Percentiles rank a stretch among this genome's conserved stretches.
These are phyloP conservation scores for Rutidosis leptorrhynchoides DNA, from an alignment of 129 eudicot genomes.

Conservation along the genomic window DNA sequence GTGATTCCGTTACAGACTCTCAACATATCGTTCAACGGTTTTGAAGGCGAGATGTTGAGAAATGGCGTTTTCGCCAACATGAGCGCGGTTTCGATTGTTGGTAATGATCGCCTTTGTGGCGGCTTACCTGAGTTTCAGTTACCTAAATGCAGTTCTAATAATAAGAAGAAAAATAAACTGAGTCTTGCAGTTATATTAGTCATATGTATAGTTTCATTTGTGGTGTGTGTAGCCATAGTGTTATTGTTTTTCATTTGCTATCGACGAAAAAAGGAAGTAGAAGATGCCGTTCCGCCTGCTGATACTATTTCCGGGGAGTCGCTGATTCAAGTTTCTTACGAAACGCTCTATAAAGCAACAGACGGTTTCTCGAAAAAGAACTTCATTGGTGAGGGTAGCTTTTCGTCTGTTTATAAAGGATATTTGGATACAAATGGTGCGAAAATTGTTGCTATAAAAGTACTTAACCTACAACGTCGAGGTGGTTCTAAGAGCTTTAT, in stretches of 20 bases:
- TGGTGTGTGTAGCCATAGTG: conserved; percentile 9
- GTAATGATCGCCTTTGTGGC: conserved; percentile 39
- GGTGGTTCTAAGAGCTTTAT: conserved; percentile 41
- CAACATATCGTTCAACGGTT: conserved; percentile 36
- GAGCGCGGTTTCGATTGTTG: conserved; percentile 21
- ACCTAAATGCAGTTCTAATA: conserved; percentile 27
- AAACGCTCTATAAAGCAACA: conserved; percentile 44
- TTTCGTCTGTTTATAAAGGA: conserved; percentile 43
- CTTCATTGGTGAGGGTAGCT: conserved; percentile 36
- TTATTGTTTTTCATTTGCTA: conserved; percentile 16
- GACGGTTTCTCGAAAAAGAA: conserved; percentile 35
- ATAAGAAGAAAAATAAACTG: background rate
- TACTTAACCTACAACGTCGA: conserved; percentile 34
- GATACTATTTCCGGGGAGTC: conserved; percentile 16
- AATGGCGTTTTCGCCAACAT: conserved; percentile 37
- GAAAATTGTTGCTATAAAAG: conserved; percentile 38
- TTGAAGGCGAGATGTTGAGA: conserved; percentile 33
- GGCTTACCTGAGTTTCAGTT: conserved; percentile 33
- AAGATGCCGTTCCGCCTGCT: background rate
- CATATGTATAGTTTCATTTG: conserved; percentile 14
- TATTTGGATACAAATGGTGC: conserved; percentile 10
- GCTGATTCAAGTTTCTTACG: conserved; percentile 30
- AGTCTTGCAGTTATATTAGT: conserved; percentile 23
- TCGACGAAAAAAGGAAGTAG: conserved; percentile 19
- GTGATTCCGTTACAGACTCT: conserved; percentile 19